Percentiles rank a stretch among this genome's conserved stretches.
phyloP scores from a whole-genome alignment of 306 rosid species.

The Glycine latifolia region DNA sequence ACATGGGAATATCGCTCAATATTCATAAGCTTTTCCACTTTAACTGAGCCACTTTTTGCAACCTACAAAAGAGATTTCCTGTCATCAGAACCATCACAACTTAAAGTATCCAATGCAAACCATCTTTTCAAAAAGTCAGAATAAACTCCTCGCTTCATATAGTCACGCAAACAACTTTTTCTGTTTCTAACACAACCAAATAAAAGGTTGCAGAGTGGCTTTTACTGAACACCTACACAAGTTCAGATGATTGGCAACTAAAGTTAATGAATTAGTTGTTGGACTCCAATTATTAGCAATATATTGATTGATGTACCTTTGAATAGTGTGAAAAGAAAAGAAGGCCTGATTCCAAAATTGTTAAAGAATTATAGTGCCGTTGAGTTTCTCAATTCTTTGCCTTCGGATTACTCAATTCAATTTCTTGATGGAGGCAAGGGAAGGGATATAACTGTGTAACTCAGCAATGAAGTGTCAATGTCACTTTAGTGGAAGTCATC shows the following conservation, averaged over 20 bases:
- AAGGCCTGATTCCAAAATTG: not conserved
- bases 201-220: not conserved
- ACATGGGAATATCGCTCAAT: constrained; percentile 87
- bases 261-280: not conserved
- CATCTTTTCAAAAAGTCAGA: not conserved
- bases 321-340: not conserved
- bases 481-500: not conserved
- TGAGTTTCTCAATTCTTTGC: not conserved
- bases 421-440: not conserved
- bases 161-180: constrained; percentile 27
- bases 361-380: not conserved
- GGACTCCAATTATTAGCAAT: not conserved
- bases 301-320: not conserved
- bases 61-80: constrained; percentile 61
- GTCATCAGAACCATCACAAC: constrained; percentile 45
- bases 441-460: not conserved
- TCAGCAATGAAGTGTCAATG: not conserved
- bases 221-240: not conserved
- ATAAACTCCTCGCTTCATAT: not conserved
- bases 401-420: too few relatives aligned
- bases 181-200: not conserved
- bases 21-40: constrained; percentile 82
- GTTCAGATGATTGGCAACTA: not conserved
- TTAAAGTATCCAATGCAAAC: constrained; percentile 8
- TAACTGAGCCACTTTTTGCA: constrained; percentile 71